These are phyloP conservation scores for Mucor mucedo DNA, from an alignment of 371 early-diverging fungal species.

Conservation along the genomic window DNA sequence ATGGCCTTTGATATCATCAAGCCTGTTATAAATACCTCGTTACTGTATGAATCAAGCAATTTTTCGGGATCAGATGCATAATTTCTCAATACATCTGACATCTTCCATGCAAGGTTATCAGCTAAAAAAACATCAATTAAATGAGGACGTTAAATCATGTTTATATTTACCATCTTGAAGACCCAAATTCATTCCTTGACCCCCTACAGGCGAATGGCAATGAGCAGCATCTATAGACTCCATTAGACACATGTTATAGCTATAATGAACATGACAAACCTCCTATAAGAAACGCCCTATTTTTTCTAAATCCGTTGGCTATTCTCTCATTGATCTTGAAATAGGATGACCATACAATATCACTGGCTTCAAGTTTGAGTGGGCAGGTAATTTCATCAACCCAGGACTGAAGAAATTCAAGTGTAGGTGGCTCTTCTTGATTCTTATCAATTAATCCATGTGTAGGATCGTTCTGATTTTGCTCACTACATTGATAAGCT, in stretches of 20 bases:
- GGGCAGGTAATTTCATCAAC: slow-evolving; percentile 13
- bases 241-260: background rate
- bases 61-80: slow-evolving; percentile 30
- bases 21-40: slow-evolving; percentile 27
- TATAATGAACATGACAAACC: slow-evolving; percentile 25
- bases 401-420: slow-evolving; percentile 21
- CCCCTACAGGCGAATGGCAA: slow-evolving; percentile 45
- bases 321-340: slow-evolving; percentile 52
- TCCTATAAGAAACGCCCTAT: slow-evolving; percentile 44
- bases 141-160: background rate
- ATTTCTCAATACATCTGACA: slow-evolving; percentile 39
- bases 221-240: slow-evolving; percentile 44
- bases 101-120: slow-evolving; percentile 50
- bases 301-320: slow-evolving; percentile 42
- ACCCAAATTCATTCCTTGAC: slow-evolving; percentile 49
- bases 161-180: slow-evolving; percentile 44
- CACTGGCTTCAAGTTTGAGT: slow-evolving; percentile 12
- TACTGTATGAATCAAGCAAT: slow-evolving; percentile 39
- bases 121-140: slow-evolving; percentile 20
- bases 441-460: slow-evolving; percentile 12
- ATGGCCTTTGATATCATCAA: background rate
- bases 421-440: slow-evolving; percentile 3
- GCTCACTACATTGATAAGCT: background rate
- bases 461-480: background rate
- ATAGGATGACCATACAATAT: slow-evolving; percentile 25